Base-by-base conservation (phyloP, 306 rosid genomes). In the Trifolium fragiferum region DNA sequence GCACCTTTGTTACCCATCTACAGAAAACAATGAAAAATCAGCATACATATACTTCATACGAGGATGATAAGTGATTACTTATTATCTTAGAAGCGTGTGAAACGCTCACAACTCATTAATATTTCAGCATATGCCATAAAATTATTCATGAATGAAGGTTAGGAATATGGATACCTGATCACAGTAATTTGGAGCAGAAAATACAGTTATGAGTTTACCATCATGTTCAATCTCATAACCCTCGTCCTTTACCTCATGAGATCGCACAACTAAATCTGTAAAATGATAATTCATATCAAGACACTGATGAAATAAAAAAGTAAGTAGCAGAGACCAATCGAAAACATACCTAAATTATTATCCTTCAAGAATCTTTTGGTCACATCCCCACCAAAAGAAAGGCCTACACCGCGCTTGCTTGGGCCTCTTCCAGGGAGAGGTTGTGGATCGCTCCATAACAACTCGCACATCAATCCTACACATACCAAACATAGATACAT, bases 1-100 rank as follows among this genome's bases (percentile, higher is more conserved):
- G 99, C 99, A n/a, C 98, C 99, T 78, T 90, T 95, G 84, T 95
- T 95, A 82, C 93, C 98, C 99, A 95, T 95, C 99, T 95, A 95
- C 89, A 81, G 67, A 67, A 78, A 11, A 68, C 51, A 75, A 64
- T 21, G 81, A 65, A 70, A 73, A 25, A 70, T 51, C 60, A 80
- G 46, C 59, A 8, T 40, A 11, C 20, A 30, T 35, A 54, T 70
- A 43, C 43, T 40, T 58, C 54, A 69, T 8, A 12, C 20, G 53
- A 49, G 70, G 20, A 71, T 40, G 20, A 71, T 40, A 71, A 57
- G 15, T 57, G 35, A 55, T 19, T 69, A 44, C 68, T 58, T 33
- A 32, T 10, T 49, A 40, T 66, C 9, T 37, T 33, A 62, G 81
- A 44, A 30, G 74, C 18, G 44, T 33, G 82, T 37, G n/a, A 38